Evolutionary conservation across 768 basidiomycete genomes (phyloP).

Genomic region (Kwoniella heveanensis): DNA sequence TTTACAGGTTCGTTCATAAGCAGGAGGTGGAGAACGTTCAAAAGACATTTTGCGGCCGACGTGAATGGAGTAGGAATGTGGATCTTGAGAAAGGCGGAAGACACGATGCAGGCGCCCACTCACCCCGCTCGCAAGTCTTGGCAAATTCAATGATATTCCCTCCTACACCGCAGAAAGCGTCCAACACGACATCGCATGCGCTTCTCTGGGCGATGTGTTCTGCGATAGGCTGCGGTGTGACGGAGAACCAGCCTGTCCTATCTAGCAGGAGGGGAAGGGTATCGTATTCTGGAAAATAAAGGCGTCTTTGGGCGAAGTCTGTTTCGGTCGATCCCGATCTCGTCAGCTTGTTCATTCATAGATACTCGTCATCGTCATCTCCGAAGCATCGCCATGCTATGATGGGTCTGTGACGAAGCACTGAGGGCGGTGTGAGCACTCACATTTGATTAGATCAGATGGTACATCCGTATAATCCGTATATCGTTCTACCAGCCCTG

Average conservation of each 20-base stretch:
- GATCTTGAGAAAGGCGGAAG: too few species aligned
- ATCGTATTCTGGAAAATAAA: slow-evolving; percentile 75
- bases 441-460: slow-evolving; percentile 78
- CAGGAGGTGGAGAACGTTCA: too few species aligned
- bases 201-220: slow-evolving; percentile 90
- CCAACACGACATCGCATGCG: slow-evolving; percentile 57
- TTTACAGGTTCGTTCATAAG: too few species aligned
- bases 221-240: slow-evolving; percentile 92
- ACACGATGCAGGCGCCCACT: slow-evolving; percentile 53
- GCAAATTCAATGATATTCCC: slow-evolving; percentile 98
- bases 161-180: slow-evolving; percentile 96
- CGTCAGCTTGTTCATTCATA: too few species aligned
- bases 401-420: too few species aligned
- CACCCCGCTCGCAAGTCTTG: slow-evolving; percentile 90
- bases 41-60: too few species aligned
- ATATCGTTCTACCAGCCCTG: slow-evolving; percentile 73
- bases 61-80: too few species aligned
- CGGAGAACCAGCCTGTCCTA: slow-evolving; percentile 96
- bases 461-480: slow-evolving; percentile 70
- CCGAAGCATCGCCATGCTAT: too few species aligned
- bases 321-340: too few species aligned
- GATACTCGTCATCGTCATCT: too few species aligned
- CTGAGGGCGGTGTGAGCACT: slow-evolving; percentile 39
- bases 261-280: slow-evolving; percentile 82
- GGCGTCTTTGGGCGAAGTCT: slow-evolving; percentile 85